phyloP scores from a whole-genome alignment of 2,329 filamentous ascomycete genomes.

The Nothopassalora personata region DNA sequence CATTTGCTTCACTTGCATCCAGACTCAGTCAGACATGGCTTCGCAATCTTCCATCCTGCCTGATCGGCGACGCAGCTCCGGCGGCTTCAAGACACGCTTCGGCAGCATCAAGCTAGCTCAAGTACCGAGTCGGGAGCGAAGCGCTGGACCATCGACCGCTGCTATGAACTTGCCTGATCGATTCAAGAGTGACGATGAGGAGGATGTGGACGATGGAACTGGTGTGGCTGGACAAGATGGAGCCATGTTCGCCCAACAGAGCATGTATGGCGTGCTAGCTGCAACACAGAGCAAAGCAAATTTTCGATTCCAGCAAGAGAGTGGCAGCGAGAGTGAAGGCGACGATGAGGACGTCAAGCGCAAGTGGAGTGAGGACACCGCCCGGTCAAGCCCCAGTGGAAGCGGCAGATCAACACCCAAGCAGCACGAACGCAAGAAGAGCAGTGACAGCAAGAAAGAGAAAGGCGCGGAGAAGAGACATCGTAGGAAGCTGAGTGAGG shows the following conservation, averaged over 20 bases:
- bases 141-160: not conserved
- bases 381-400: not conserved
- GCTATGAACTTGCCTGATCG: slow-evolving; percentile 18
- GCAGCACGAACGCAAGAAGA: slow-evolving; percentile 2
- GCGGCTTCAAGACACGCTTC: not conserved
- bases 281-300: slow-evolving; percentile 78
- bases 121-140: not conserved
- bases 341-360: slow-evolving; percentile 20
- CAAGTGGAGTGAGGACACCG: slow-evolving; percentile 1
- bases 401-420: slow-evolving; percentile 7
- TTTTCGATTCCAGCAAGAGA: slow-evolving; percentile 63
- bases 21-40: slow-evolving; percentile 1
- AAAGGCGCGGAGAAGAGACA: slow-evolving; percentile 37
- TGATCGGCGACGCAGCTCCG: not conserved
- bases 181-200: slow-evolving; percentile 17
- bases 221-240: slow-evolving; percentile 18
- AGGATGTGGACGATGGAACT: slow-evolving; percentile 19
- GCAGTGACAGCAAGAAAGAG: slow-evolving; percentile 3
- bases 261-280: slow-evolving; percentile 86
- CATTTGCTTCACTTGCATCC: slow-evolving; percentile 2
- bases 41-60: slow-evolving; percentile 1
- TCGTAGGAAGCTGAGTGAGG: slow-evolving; percentile 56
- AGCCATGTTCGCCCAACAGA: slow-evolving; percentile 76
- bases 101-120: not conserved
- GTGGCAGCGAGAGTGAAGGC: slow-evolving; percentile 62